Evolutionary conservation across 257 asterid species (phyloP), one percentile per base, ranked within the genome.

Genomic region (Fraxinus quadrangulata): DNA sequence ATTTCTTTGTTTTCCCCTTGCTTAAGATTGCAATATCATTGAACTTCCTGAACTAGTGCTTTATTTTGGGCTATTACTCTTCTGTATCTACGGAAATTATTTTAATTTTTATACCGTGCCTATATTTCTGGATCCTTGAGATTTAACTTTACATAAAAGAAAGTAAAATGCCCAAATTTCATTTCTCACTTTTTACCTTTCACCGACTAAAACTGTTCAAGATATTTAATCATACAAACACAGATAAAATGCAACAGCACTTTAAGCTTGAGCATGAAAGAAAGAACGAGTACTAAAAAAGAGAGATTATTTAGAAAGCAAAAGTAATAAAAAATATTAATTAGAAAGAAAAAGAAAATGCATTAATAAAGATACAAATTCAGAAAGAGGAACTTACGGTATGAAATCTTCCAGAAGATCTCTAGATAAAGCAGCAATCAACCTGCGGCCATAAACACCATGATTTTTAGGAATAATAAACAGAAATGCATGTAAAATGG

Each of bases 341-440:
- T 12, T 8, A 59, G 13, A 63, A 23, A 63, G 12, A 30, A 23
- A 11, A 63, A 10, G 69, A 69, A 17, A 28, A 12, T 61, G 23
- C 78, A 78, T 45, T 37, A 45, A 74, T 17, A 66, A 72, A 19
- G 40, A 36, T 61, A 45, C 71, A 67, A 80, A 76, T 71, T 45
- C 33, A 37, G 76, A 79, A 76, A 33, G 74, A 59, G 80, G 68
- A 80, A 92, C 99, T 89, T 86, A 95, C 98, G 92, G 97, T 72
- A 81, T 49, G 79, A 93, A 93, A 84, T 92, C 97, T 39, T 80
- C 90, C 85, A 95, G 80, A 31, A 93, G 91, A 86, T 95, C 99
- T 86, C 96, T 87, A 71, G 99, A 87, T 84, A 95, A 84, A 36
- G 96, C 98, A 66, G 96, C 93, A 82, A 95, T 79, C 88, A 95